These are phyloP conservation scores for Hymenoscyphus repandus DNA, from an alignment of 2,329 filamentous ascomycete genomes.

Conservation along the genomic window DNA sequence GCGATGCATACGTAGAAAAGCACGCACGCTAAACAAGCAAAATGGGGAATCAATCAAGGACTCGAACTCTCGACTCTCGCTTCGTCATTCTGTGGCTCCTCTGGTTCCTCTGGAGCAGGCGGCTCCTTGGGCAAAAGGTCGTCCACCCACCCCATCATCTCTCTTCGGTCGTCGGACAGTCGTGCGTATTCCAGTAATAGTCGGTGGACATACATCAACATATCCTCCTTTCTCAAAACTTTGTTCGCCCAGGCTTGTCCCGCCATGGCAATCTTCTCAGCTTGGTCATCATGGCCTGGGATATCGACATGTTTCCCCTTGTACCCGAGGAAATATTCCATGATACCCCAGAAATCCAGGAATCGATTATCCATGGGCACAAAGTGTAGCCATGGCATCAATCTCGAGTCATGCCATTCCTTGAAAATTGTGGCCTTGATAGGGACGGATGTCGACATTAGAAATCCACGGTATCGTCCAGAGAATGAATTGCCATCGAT, in stretches of 20 bases:
- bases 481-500: conserved; percentile 72
- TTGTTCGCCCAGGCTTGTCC: conserved; percentile 69
- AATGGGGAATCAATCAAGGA: too few relatives aligned
- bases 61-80: too few relatives aligned
- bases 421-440: conserved; percentile 75
- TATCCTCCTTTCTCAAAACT: conserved; percentile 66
- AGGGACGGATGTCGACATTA: conserved; percentile 63
- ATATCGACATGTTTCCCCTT: conserved; percentile 34
- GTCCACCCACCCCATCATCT: conserved; percentile 30
- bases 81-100: too few relatives aligned
- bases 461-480: conserved; percentile 63
- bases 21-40: too few relatives aligned
- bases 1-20: too few relatives aligned
- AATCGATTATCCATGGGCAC: conserved; percentile 76
- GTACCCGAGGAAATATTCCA: conserved; percentile 71
- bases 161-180: conserved; percentile 31
- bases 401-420: conserved; percentile 74
- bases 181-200: conserved; percentile 58
- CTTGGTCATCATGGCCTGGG: conserved; percentile 43
- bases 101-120: too few relatives aligned
- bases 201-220: conserved; percentile 57
- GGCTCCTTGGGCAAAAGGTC: conserved; percentile 19
- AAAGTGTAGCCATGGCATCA: conserved; percentile 76
- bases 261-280: conserved; percentile 58
- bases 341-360: conserved; percentile 65